These are phyloP conservation scores for Aspergillus sojae DNA, from an alignment of 2,329 filamentous ascomycete genomes.

Conservation along the genomic window DNA sequence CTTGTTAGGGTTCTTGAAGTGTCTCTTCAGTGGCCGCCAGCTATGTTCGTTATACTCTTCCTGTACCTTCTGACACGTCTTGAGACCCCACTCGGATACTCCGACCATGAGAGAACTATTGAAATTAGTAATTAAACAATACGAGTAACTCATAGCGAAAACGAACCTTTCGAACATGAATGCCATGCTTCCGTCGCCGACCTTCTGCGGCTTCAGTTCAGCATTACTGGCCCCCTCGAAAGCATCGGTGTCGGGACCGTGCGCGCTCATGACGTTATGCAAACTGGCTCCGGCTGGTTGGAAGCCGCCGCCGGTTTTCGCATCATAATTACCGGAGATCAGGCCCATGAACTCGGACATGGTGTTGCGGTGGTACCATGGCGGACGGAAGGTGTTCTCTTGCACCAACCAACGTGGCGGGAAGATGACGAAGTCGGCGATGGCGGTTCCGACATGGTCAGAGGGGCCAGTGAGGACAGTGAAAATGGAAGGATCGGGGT, in stretches of 20 bases:
- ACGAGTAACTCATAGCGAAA: not conserved
- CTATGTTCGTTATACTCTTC: conserved; percentile 77
- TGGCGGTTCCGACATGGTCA: conserved; percentile 61
- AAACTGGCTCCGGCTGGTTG: conserved; percentile 63
- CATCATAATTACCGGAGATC: conserved; percentile 63
- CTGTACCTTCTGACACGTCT: conserved; percentile 71
- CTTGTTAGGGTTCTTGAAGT: conserved; percentile 60
- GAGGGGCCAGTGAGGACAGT: conserved; percentile 65
- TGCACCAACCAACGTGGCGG: conserved; percentile 65
- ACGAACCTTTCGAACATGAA: conserved; percentile 65
- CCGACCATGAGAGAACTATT: conserved; percentile 67
- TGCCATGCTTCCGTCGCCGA: conserved; percentile 63
- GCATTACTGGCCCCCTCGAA: conserved; percentile 59
- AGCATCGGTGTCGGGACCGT: conserved; percentile 60
- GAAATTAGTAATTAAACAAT: not conserved
- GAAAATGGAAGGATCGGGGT: conserved; percentile 78
- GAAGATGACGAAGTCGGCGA: conserved; percentile 68
- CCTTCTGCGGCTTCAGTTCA: conserved; percentile 58
- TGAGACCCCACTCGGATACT: conserved; percentile 72
- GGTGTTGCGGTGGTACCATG: conserved; percentile 67
- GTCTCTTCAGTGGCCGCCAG: conserved; percentile 70
- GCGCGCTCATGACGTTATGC: conserved; percentile 74
- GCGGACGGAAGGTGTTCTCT: conserved; percentile 63
- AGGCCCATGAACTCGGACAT: conserved; percentile 70
- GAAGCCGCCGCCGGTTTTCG: conserved; percentile 60